Evolutionary conservation across 179 eudicot species (phyloP), one percentile per base, ranked within the genome.

Genomic region (Vitellaria paradoxa): DNA sequence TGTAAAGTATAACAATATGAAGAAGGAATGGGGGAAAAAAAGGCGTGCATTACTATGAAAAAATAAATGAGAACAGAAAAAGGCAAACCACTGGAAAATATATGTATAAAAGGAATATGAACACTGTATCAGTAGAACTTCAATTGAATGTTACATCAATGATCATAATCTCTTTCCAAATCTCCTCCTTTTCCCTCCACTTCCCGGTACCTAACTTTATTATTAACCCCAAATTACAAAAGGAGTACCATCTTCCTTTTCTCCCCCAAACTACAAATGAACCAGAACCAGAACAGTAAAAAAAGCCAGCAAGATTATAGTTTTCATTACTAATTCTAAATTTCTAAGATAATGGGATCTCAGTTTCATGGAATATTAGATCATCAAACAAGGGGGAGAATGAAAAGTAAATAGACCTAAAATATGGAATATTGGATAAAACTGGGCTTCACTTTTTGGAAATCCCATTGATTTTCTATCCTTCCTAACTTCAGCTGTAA

Each of bases 401-500:
- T 30, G 37, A 67, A 8, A 24, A 68, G 7, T 42, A 42, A 20
- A 15, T 0, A 12, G 21, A 62, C 70, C 64, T 65, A 76, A 75
- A 65, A 64, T 64, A 49, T 26, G 70, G 56, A 72, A 65, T 64
- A 57, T 59, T 45, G 74, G 77, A 50, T 13, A 52, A 62, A 65
- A 67, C 53, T 30, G 81, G 75, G 75, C 64, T 66, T 30, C 82
- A 17, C 71, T 69, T 68, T 57, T 69, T 61, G 53, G 30, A 52
- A 68, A 59, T 50, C 69, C 79, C 82, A 68, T 46, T 30, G 68
- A 75, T 26, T 50, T 65, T 73, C 73, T 56, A 79, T 24, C 72
- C 67, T 66, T 79, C 45, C 40, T 64, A 52, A 26, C 37, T 61
- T 50, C 47, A 64, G 71, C 65, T 64, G 20, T n/a, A 47, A 65